phyloP scores from a whole-genome alignment of 768 basidiomycete species.

The Tricholoma sp. region DNA sequence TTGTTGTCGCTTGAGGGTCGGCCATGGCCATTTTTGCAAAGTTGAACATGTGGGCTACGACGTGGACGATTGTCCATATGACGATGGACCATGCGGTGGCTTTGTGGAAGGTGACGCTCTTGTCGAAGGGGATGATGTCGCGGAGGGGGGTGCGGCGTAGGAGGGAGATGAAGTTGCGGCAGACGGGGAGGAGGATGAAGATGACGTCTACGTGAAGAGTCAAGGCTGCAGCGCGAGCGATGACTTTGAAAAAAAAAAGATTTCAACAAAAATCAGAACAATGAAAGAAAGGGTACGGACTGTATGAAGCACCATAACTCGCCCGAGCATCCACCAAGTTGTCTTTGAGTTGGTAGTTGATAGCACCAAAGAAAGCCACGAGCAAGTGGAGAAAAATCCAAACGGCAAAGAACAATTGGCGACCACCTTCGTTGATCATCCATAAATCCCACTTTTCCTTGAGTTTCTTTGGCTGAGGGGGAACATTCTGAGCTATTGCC shows the following conservation, averaged over 20 bases:
- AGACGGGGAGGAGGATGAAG: conserved; percentile 92
- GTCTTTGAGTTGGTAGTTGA: conserved; percentile 79
- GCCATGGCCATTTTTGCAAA: conserved; percentile 61
- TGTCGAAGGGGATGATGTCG: conserved; percentile 87
- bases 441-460: conserved; percentile 58
- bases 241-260: conserved; percentile 49
- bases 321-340: conserved; percentile 61
- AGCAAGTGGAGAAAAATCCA: conserved; percentile 81
- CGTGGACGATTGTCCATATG: conserved; percentile 69
- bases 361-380: conserved; percentile 69
- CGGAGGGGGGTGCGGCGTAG: conserved; percentile 84
- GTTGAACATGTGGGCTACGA: conserved; percentile 82
- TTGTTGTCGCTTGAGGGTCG: conserved; percentile 47
- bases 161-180: conserved; percentile 90
- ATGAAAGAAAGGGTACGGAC: conserved; percentile 44
- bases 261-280: not conserved
- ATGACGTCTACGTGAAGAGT: conserved; percentile 88
- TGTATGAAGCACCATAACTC: conserved; percentile 71
- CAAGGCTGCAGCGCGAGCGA: conserved; percentile 85
- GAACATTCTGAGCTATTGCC: conserved; percentile 19
- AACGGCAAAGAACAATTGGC: conserved; percentile 68
- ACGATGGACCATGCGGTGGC: conserved; percentile 90
- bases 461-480: conserved; percentile 34
- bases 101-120: conserved; percentile 89
- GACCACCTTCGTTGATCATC: conserved; percentile 93